Evolutionary conservation across 129 eudicot species (phyloP), one percentile per base, ranked within the genome.

Genomic region (Pseudognaphalium luteoalbum): DNA sequence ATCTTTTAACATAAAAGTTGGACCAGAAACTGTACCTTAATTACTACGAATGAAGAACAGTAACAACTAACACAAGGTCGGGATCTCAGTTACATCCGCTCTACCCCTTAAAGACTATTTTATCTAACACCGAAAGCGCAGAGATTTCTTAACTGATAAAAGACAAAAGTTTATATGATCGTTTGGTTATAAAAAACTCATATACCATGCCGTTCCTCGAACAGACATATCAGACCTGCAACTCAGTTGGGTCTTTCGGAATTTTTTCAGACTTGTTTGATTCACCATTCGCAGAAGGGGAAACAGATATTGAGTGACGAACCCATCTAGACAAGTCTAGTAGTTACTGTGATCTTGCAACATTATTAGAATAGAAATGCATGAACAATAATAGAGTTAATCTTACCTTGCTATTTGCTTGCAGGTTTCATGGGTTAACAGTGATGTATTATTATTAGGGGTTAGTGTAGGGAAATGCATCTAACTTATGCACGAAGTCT

Each of bases 51-150:
- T 87, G 81, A 74, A 87, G 88, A 73, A 73, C 76, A 42, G 87
- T 56, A 16, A 90, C 92, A 81, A 83, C 84, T 72, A 81, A 72
- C 1, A 89, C 96, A 79, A 85, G 84, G 15, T 76, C 73, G 47
- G 47, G 47, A 39, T 39, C 47, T 3, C 2, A 39, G 8, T 44
- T 39, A 7, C 44, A 39, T 39, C 44, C 12, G 12, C 7, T 39
- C 44, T 39, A 39, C 44, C 44, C 44, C 39, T 5, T 0, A 32
- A 32, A 34, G 6, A 0, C 39, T 34, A 34, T 34, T 34, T 34
- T 5, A 34, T 34, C 39, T 4, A 5, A 34, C 6, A 34, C 39
- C 39, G 6, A 34, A 5, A 34, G 39, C 5, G 39, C 7, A 1
- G 0, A 37, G 6, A 7, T 39, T 39, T 39, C 44, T 39, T 39